phyloP scores from a whole-genome alignment of 2,329 filamentous ascomycete species.

The Colletotrichum sp. region DNA sequence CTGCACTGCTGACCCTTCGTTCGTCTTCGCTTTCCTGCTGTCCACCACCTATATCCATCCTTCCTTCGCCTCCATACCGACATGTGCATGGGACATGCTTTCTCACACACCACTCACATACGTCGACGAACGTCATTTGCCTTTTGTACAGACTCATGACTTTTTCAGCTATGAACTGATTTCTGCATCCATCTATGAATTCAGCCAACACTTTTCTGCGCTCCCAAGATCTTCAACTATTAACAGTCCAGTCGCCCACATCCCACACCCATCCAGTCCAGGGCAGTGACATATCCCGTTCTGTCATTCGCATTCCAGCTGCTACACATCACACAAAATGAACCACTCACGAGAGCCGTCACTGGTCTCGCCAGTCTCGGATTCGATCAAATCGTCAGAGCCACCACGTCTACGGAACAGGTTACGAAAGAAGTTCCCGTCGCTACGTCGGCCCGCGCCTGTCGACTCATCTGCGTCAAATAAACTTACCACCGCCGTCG shows the following conservation, averaged over 20 bases:
- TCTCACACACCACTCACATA: neutral
- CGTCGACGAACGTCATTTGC: neutral
- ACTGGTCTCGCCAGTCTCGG: slow-evolving; percentile 23
- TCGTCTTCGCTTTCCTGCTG: neutral
- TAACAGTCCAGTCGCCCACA: neutral
- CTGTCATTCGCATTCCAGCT: neutral
- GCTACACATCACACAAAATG: slow-evolving; percentile 17
- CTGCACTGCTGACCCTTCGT: neutral
- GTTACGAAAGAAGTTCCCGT: slow-evolving; percentile 33
- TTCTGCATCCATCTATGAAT: neutral
- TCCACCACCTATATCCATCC: neutral
- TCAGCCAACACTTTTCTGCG: neutral
- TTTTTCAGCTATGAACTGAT: neutral
- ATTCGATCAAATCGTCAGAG: slow-evolving; percentile 19
- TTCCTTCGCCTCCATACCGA: neutral
- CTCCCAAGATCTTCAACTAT: neutral
- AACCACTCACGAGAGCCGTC: slow-evolving; percentile 23
- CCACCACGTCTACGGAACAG: slow-evolving; percentile 25
- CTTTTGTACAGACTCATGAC: neutral
- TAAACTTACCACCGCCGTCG: slow-evolving; percentile 4
- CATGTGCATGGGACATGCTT: neutral
- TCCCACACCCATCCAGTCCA: neutral
- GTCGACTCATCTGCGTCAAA: slow-evolving; percentile 28
- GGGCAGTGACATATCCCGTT: neutral
- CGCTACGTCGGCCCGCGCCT: slow-evolving; percentile 27